phyloP scores from a whole-genome alignment of 768 basidiomycete genomes.

The Pulveroboletus sp. region DNA sequence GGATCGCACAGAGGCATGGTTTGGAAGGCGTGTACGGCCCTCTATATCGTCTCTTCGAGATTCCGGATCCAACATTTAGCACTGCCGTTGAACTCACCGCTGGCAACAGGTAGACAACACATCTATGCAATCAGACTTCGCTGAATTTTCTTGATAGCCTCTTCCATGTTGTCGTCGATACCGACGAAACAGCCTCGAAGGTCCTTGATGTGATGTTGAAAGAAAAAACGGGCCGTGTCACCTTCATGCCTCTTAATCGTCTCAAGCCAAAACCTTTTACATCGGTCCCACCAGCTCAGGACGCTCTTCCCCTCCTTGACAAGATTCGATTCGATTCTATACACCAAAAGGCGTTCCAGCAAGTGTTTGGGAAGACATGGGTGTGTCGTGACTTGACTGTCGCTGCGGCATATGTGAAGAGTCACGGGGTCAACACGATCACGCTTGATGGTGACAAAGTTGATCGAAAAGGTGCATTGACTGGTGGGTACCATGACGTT shows the following conservation, averaged over 20 bases:
- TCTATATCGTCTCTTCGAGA: conserved; percentile 88
- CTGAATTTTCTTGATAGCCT: conserved; percentile 40
- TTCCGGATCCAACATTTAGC: conserved; percentile 83
- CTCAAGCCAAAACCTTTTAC: conserved; percentile 70
- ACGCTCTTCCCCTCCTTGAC: conserved; percentile 75
- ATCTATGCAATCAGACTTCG: not conserved
- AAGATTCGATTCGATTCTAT: conserved; percentile 72
- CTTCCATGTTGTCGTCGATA: conserved; percentile 97
- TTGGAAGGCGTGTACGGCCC: conserved; percentile 90
- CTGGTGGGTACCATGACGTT: conserved; percentile 94
- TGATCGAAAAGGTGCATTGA: conserved; percentile 92
- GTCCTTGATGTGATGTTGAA: conserved; percentile 93
- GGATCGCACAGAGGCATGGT: conserved; percentile 69
- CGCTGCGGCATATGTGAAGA: conserved; percentile 91
- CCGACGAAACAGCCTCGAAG: conserved; percentile 86
- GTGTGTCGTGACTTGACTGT: conserved; percentile 90
- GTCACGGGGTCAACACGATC: conserved; percentile 93
- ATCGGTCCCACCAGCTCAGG: conserved; percentile 57
- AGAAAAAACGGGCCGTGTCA: conserved; percentile 91
- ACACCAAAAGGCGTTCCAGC: conserved; percentile 84
- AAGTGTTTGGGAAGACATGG: conserved; percentile 96
- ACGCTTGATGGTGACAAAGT: conserved; percentile 97
- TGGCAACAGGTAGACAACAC: conserved; percentile 72
- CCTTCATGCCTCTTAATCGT: conserved; percentile 97
- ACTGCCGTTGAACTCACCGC: conserved; percentile 93